These are phyloP conservation scores for Rhizopogon roseolus DNA, from an alignment of 768 basidiomycete genomes.

Conservation along the genomic window DNA sequence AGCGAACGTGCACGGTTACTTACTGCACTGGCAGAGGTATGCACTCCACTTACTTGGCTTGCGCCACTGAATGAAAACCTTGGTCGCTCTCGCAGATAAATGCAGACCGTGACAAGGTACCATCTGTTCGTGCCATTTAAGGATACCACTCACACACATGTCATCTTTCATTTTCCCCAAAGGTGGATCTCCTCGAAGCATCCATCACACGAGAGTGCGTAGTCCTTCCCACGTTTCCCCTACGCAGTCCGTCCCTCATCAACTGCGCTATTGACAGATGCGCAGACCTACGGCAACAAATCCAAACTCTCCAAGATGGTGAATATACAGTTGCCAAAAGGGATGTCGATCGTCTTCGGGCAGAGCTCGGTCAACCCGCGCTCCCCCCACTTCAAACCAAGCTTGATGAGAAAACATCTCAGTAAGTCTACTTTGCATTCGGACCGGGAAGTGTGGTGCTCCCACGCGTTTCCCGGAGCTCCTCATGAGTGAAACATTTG, in stretches of 20 bases:
- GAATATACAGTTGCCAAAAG: slow-evolving; percentile 71
- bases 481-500: background rate
- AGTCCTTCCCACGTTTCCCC: slow-evolving; percentile 2
- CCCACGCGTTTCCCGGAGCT: background rate
- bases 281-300: slow-evolving; percentile 60
- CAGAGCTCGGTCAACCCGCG: slow-evolving; percentile 72
- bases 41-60: slow-evolving; percentile 12
- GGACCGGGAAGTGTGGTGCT: background rate
- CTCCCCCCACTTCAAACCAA: slow-evolving; percentile 68
- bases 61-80: slow-evolving; percentile 5
- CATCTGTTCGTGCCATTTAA: background rate
- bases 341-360: slow-evolving; percentile 72
- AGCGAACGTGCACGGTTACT: slow-evolving; percentile 70
- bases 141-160: slow-evolving; percentile 2
- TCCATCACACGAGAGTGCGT: slow-evolving; percentile 67
- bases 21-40: slow-evolving; percentile 64
- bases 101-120: slow-evolving; percentile 73
- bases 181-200: slow-evolving; percentile 66
- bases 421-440: slow-evolving; percentile 33
- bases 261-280: slow-evolving; percentile 38
- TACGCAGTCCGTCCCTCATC: background rate
- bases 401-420: slow-evolving; percentile 62
- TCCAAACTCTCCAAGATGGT: slow-evolving; percentile 62
- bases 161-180: background rate
- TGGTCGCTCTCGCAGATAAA: slow-evolving; percentile 48